Evolutionary conservation across 306 rosid genomes (phyloP), one percentile per base, ranked within the genome.

Genomic region (Sphenostylis stenocarpa): DNA sequence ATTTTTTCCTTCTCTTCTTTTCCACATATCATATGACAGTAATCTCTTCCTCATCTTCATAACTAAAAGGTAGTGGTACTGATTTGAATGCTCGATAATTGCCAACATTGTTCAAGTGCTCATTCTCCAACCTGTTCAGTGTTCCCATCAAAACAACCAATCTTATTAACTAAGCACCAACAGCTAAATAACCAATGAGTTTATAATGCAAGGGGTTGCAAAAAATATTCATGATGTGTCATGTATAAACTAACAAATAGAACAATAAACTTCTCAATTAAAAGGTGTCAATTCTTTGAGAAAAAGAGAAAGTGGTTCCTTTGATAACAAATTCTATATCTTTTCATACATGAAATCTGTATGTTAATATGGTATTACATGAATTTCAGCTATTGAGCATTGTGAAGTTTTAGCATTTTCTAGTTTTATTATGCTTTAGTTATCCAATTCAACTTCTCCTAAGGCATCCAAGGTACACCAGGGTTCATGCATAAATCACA

Each of bases 61-160:
- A 78, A 67, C 82, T 80, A 49, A 93, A 90, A 49, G 97, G 97
- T 21, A 93, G 85, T 17, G 96, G 92, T 12, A 90, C 90, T 29
- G 96, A 89, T 67, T 90, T 89, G 84, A 89, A 87, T 68, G 97
- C 92, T 45, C 92, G 72, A 67, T 75, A 93, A 79, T 87, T 90
- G 7, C 97, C 94, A 31, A 88, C 96, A 47, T 92, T 92, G 91
- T 88, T 90, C 31, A 87, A 78, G 85, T 78, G 82, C 52, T 78
- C 82, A 44, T 78, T 78, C 63, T 78, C 82, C 77, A 78, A 78
- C 71, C 82, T 78, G 52, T 31, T 68, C 36, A 34, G 23, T 62
- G 68, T 62, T 34, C 41, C 16, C 62, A 53, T 19, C 72, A 26
- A 78, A 48, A 10, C 6, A 57, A 56, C 8, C 23, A 83, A 23